Base-by-base conservation (phyloP, 805 yeast species). In the Saccharomycopsis malanga region DNA sequence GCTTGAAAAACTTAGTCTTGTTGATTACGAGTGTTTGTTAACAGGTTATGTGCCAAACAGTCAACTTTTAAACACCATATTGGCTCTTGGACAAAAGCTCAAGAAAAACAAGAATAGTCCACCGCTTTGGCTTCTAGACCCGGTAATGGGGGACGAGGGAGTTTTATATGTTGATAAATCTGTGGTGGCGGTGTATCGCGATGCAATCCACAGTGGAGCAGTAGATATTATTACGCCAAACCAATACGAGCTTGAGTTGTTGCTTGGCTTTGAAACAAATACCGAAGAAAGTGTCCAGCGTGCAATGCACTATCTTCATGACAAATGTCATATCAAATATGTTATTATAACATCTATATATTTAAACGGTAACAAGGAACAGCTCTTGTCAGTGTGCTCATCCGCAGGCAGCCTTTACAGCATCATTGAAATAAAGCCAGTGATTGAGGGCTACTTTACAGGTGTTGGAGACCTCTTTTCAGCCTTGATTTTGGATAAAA, bases 401-500 rank as follows among this genome's bases (percentile, higher is more conserved):
- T 44, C 56, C 9, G 23, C 40, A 2, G 17, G 36, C 12, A 9
- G 7, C 36, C 6, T n/a, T 5, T 18, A 32, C 15, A 34, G 34
- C n/a, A 4, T 49, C 17, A 40, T 37, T 7, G 44, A 25, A 21
- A 50, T 44, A 9, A 42, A 24, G n/a, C 83, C 85, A 2, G 68
- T 71, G 30, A 74, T 87, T 36, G 77, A 81, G 46, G 81, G 91
- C 4, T 87, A 91, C 61, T 91, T 89, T 65, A 87, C 96, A 0
- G 98, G 98, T 1, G 95, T 93, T 0, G 98, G 98, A 4, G 98
- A 89, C 58, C 64, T 89, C 36, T 89, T 91, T 57, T 81, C 95
- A 0, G 91, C 95, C 0, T 62, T 89, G 34, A 61, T 88, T 27
- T 56, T 86, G 4, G 94, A 83, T 61, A 73, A 85, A 54, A 66